Conservation (phyloP, 2,329 filamentous ascomycete species). For the Capronia coronata region DNA sequence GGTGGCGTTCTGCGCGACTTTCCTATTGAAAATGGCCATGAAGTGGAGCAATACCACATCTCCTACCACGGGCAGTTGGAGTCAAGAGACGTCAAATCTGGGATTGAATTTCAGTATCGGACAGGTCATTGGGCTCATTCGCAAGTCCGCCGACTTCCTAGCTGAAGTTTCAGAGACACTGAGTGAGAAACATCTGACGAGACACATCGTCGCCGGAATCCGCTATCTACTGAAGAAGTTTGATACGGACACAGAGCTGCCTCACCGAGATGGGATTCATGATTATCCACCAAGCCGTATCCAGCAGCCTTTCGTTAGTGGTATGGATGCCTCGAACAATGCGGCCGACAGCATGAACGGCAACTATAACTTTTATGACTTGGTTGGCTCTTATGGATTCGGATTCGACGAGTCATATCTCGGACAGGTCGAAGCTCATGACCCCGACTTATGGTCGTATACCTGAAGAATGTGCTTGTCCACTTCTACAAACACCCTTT, state of each 20-base stretch:
- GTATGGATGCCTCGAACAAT: background rate
- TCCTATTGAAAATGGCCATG: slow-evolving; percentile 40
- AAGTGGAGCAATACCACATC: slow-evolving; percentile 32
- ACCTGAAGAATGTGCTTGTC: background rate
- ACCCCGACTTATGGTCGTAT: slow-evolving; percentile 4
- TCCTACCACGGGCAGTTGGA: background rate
- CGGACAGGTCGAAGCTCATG: slow-evolving; percentile 1
- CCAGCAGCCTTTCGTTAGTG: background rate
- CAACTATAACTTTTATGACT: slow-evolving; percentile 4
- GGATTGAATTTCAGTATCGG: slow-evolving; percentile 37
- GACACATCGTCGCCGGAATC: slow-evolving; percentile 39
- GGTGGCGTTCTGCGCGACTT: slow-evolving; percentile 41
- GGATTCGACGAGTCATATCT: slow-evolving; percentile 4
- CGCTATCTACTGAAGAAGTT: slow-evolving; percentile 10
- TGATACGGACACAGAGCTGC: background rate
- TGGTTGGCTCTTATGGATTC: slow-evolving; percentile 4
- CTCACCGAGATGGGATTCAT: background rate
- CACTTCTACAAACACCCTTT: too few relatives aligned
- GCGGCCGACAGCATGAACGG: background rate
- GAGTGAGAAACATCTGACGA: slow-evolving; percentile 38
- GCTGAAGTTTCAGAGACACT: slow-evolving; percentile 35
- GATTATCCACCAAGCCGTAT: background rate
- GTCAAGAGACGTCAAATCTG: slow-evolving; percentile 34
- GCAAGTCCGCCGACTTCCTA: slow-evolving; percentile 37
- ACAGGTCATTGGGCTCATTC: slow-evolving; percentile 32